Evolutionary conservation across 192 early-diverging fungal genomes (phyloP), one percentile per base, ranked within the genome.

Genomic region (Umbelopsis sp.): DNA sequence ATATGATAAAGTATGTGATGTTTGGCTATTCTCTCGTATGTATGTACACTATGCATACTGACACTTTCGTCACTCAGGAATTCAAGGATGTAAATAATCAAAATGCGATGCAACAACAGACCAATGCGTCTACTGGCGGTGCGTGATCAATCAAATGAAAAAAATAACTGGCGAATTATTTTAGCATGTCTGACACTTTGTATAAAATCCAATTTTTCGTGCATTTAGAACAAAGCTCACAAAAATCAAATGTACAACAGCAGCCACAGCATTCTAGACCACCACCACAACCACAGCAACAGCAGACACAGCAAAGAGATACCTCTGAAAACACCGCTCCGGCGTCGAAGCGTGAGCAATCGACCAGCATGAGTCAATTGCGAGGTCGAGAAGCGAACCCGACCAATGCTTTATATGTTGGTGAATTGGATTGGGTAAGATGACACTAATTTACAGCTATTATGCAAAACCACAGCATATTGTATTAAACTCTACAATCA

Each of bases 391-490:
- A 52, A 15, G 33, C 64, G 9, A 64, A 74, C 51, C 73, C 80
- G 6, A 81, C 80, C 35, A 75, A 66, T 64, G 74, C 75, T 5
- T 68, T 84, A 51, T 84, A 84, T 47, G 61, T 84, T 30, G 78
- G 74, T 67, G 82, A 84, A 35, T 51, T 84, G 2, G 72, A 72
- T 58, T 84, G 82, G 82, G 82, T 84, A 73, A 73, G 49, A 33
- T 18, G 18, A 23, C 3, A 23, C 1, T 2, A 8, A 3, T 67
- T 18, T 15, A 6, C 37, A 41, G 10, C 1, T 46, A 9, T 30
- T 30, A 46, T 4, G 12, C 55, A 23, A 1, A 10, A 8, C 15
- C 8, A 16, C 10, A 30, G 25, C 1, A 45, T 33, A 16, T 15
- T n/a, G 27, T 23, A 61, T 13, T 33, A 35, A 25, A 41, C 18